A percentile compares a stretch with the other conserved stretches of the same genome.
These are phyloP conservation scores for Bonia amplexicaulis DNA, from an alignment of 176 grass and related monocot genomes.

Conservation along the genomic window DNA sequence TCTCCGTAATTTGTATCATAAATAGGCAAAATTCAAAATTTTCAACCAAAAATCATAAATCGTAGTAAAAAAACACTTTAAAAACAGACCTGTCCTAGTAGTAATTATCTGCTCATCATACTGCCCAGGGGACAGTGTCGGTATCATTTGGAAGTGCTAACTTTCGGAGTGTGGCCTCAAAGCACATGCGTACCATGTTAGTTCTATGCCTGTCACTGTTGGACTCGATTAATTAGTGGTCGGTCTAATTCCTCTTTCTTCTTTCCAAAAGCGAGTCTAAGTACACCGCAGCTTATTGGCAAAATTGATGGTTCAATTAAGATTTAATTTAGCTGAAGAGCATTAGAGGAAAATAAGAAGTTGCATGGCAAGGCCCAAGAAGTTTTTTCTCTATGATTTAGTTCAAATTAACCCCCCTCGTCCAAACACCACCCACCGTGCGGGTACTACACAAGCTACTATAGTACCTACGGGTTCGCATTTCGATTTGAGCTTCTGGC, in stretches of 20 bases:
- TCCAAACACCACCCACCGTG: not conserved
- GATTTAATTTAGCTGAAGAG: not conserved
- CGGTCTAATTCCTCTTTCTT: not conserved
- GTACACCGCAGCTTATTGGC: not conserved
- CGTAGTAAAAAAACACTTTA: too few relatives aligned
- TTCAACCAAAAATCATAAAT: too few relatives aligned
- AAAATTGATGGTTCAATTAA: not conserved
- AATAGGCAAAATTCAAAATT: too few relatives aligned
- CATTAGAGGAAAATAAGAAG: not conserved
- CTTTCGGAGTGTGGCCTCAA: conserved; percentile 9
- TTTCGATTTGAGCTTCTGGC: too few relatives aligned
- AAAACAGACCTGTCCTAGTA: not conserved
- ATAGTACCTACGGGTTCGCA: too few relatives aligned
- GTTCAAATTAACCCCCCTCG: not conserved
- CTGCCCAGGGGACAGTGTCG: conserved; percentile 17
- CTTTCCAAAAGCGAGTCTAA: not conserved
- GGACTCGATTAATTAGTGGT: not conserved
- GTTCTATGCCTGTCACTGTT: not conserved
- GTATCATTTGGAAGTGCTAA: not conserved
- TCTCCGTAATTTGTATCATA: too few relatives aligned
- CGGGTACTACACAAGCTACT: not conserved
- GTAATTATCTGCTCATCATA: conserved; percentile 5
- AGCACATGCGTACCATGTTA: conserved; percentile 43
- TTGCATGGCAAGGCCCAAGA: not conserved
- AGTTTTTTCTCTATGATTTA: not conserved